phyloP scores from a whole-genome alignment of 2,329 filamentous ascomycete genomes.

The Bipolaris bicolor region DNA sequence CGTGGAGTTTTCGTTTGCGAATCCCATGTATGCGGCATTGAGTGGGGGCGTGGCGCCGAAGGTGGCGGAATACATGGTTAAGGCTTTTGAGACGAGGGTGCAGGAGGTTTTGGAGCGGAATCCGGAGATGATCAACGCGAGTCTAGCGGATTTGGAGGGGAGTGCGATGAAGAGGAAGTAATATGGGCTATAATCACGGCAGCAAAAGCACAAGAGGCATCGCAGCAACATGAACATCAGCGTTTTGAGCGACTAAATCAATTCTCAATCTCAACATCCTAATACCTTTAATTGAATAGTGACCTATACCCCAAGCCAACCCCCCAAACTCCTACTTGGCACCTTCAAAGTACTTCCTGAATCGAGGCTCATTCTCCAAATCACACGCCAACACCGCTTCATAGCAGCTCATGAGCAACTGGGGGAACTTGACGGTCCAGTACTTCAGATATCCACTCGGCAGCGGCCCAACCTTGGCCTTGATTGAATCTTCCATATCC shows the following conservation, averaged over 20 bases:
- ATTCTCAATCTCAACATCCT: neutral
- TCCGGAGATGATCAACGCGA: constrained; percentile 29
- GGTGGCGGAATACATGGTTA: constrained; percentile 86
- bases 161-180: constrained; percentile 28
- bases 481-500: constrained; percentile 85
- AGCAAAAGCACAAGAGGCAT: neutral
- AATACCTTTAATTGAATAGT: neutral
- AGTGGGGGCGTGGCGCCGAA: constrained; percentile 82
- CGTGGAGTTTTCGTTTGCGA: constrained; percentile 84
- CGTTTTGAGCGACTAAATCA: neutral
- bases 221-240: neutral
- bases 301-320: neutral
- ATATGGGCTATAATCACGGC: neutral
- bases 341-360: constrained; percentile 16
- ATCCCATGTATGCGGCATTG: constrained; percentile 83
- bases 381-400: constrained; percentile 44
- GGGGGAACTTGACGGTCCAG: constrained; percentile 81
- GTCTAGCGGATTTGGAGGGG: constrained; percentile 36
- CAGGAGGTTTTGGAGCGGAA: constrained; percentile 56
- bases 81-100: constrained; percentile 87
- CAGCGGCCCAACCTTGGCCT: constrained; percentile 72
- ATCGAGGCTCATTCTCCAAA: constrained; percentile 13
- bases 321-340: constrained; percentile 6
- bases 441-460: constrained; percentile 84
- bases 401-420: constrained; percentile 78